A percentile compares a stretch with the other conserved stretches of the same genome.
These are phyloP conservation scores for Platanthera guangdongensis DNA, from an alignment of 106 monocot genomes.

Conservation along the genomic window DNA sequence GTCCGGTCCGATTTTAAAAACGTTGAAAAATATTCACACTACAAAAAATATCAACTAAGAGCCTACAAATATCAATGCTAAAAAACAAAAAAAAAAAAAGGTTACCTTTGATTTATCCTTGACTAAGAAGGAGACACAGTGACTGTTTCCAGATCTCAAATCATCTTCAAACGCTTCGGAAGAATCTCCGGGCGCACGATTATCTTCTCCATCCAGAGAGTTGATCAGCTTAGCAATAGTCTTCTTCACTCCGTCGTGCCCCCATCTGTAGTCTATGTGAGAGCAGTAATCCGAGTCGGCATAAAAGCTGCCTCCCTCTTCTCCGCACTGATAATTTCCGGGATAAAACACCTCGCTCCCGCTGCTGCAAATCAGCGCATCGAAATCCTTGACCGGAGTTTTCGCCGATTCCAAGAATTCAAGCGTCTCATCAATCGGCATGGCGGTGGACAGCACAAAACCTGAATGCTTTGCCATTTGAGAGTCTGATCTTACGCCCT, in stretches of 20 bases:
- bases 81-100: too few relatives aligned
- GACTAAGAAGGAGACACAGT: slow-evolving; percentile 60
- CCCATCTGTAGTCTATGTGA: slow-evolving; percentile 72
- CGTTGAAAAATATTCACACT: too few relatives aligned
- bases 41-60: too few relatives aligned
- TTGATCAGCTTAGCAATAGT: slow-evolving; percentile 40
- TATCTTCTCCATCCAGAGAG: too few relatives aligned
- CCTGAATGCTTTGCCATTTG: slow-evolving; percentile 43
- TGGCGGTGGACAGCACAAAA: slow-evolving; percentile 43
- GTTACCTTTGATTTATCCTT: slow-evolving; percentile 47
- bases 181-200: neutral
- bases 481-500: slow-evolving; percentile 33
- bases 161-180: slow-evolving; percentile 25
- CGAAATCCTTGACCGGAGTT: slow-evolving; percentile 37
- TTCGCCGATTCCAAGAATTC: slow-evolving; percentile 34
- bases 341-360: slow-evolving; percentile 63
- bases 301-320: slow-evolving; percentile 18
- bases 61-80: too few relatives aligned
- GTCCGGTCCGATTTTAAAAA: too few relatives aligned
- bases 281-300: slow-evolving; percentile 58
- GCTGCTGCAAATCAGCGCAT: slow-evolving; percentile 57
- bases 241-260: slow-evolving; percentile 45
- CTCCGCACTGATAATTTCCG: slow-evolving; percentile 24
- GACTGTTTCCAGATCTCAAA: slow-evolving; percentile 38
- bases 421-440: slow-evolving; percentile 40